Evolutionary conservation across 345 rosid genomes (phyloP).

Genomic region (Garcia nutans): DNA sequence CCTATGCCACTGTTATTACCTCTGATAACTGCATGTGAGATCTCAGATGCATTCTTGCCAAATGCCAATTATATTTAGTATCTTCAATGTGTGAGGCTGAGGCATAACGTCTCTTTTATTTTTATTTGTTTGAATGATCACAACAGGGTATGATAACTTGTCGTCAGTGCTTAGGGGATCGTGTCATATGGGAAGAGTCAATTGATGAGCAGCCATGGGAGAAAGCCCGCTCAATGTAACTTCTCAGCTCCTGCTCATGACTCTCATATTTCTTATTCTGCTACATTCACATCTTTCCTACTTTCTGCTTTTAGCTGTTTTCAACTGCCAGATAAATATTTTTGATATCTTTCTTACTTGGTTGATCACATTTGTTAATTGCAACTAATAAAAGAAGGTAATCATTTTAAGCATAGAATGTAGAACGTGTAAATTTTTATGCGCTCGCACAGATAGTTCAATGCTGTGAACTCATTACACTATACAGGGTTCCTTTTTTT

Average conservation of each 20-base stretch:
- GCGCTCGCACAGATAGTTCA: neutral
- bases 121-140: slow-evolving; percentile 3
- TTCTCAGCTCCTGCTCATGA: slow-evolving; percentile 8
- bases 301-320: neutral
- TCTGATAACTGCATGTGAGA: neutral
- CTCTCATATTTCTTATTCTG: neutral
- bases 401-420: neutral
- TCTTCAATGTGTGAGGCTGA: neutral
- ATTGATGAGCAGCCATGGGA: slow-evolving; percentile 96
- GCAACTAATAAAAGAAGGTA: neutral
- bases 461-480: neutral
- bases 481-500: neutral
- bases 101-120: neutral
- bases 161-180: slow-evolving; percentile 71
- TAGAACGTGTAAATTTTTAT: neutral
- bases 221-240: slow-evolving; percentile 81
- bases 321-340: neutral
- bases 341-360: too few species aligned
- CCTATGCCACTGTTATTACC: neutral
- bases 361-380: too few species aligned
- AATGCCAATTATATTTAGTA: neutral
- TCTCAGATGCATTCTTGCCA: neutral
- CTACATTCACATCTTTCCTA: neutral
- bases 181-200: slow-evolving; percentile 95
- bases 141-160: slow-evolving; percentile 84